Base-by-base conservation (phyloP, 1,139 yeast genomes). In the Chernovozyma sophiae-reginae region DNA sequence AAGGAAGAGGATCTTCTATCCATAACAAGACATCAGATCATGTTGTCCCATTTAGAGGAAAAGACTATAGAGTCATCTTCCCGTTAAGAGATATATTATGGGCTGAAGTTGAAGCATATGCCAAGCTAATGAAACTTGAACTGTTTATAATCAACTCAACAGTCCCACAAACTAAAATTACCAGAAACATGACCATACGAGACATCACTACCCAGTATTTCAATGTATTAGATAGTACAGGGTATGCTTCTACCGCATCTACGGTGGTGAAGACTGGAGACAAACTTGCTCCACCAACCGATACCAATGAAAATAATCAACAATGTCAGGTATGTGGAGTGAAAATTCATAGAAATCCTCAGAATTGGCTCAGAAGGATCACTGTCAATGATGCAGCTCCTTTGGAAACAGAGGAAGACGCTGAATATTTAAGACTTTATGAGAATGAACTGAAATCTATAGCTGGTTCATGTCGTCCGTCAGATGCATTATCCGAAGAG, bases 261-360 rank as follows among this genome's bases (percentile, higher is more conserved):
- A 90, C 98, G 0, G 97, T 92, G 15, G 90, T 89, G 11, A 81
- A 86, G 45, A 90, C 96, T 0, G 96, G 95, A 10, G 81, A 81
- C 36, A 90, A 92, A 56, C 62, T 92, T 35, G 78, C 77, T 1
- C 72, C 73, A 8, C 87, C 86, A 0, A 55, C 49, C n/a, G 30
- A 26, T 14, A 48, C 46, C 16, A 20, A 39, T 3, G 49, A 43
- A 4, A 37, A 41, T 15, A 7, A 14, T 5, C 43, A 44, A 14
- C 41, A 47, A 5, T 85, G 94, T 56, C 60, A 61, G 28, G 51
- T 80, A 1, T 83, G 90, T 55, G 70, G 69, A 8, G 65, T 60
- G 19, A 60, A 56, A 3, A 69, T 81, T 4, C 73, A 73, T 45
- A 68, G 69, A 30, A 74, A 79, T 47, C 85, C 94, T 0, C 65